Evolutionary conservation across 495 filamentous ascomycete genomes (phyloP), one percentile per base, ranked within the genome.

Genomic region (Saxophila tyrrhenica): DNA sequence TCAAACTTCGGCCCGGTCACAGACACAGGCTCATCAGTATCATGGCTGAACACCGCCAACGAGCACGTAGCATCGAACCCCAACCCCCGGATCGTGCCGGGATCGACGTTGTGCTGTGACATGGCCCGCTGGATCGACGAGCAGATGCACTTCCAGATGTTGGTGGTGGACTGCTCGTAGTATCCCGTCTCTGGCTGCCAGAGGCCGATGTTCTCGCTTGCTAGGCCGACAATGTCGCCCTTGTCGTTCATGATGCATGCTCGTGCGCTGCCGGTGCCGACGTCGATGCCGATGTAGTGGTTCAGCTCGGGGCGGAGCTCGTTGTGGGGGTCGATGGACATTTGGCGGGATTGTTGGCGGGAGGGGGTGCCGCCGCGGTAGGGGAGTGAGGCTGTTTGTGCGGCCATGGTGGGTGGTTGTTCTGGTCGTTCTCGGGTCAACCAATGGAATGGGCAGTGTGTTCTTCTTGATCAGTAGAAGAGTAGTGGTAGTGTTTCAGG

Each of bases 31-130:
- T 89, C 85, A 70, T 94, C 83, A 1, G 87, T 94, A 55, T 94
- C 86, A 65, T 86, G 73, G 54, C 83, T 78, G 70, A 98, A 94
- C 50, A 97, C 89, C 9, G 87, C 78, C 29, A 97, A 76, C 3
- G 92, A 98, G 75, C 92, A 98, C 13, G 92, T 98, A 10, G 92
- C 92, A 67, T 98, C 92, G 67, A 98, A 96, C 17, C 90, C 92
- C 60, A 98, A 85, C 41, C 92, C 92, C 41, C 82, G 81, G 57
- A 98, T 81, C 16, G 77, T 78, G 50, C 66, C 67, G 5, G 83
- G 77, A 58, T 86, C 80, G 64, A 95, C 81, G 62, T 81, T 83
- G 51, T 92, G 83, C 64, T 91, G 80, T 63, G 75, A 76, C 60
- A 96, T 73, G 25, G 86, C 86, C 32, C 80, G 76, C 54, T 86